These are phyloP conservation scores for Neofusicoccum umdonicola DNA, from an alignment of 2,329 filamentous ascomycete species.

Conservation along the genomic window DNA sequence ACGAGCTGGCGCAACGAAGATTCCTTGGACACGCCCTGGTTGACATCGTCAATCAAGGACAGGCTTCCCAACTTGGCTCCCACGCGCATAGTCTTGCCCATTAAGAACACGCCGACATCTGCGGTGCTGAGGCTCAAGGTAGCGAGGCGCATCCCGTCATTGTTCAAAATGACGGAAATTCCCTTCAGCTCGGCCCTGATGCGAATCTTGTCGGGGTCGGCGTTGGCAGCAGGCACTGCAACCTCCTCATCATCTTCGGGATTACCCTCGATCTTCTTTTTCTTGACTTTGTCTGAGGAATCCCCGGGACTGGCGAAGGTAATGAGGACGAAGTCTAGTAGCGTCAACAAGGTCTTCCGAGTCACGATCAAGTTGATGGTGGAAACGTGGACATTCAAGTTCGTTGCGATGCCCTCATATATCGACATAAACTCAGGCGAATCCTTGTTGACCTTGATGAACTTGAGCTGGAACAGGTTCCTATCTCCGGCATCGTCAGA, in stretches of 20 bases:
- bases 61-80: slow-evolving; percentile 84
- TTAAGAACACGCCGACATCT: slow-evolving; percentile 84
- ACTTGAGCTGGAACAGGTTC: slow-evolving; percentile 83
- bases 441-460: slow-evolving; percentile 80
- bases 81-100: slow-evolving; percentile 82
- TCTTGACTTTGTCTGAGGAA: slow-evolving; percentile 25
- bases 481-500: slow-evolving; percentile 73
- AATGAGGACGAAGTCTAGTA: slow-evolving; percentile 89
- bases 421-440: slow-evolving; percentile 91
- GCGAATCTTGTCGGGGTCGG: slow-evolving; percentile 72
- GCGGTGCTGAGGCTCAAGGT: slow-evolving; percentile 91
- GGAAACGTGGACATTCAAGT: slow-evolving; percentile 85
- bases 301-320: slow-evolving; percentile 74
- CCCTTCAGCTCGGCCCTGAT: slow-evolving; percentile 93
- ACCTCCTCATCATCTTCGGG: slow-evolving; percentile 29
- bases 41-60: slow-evolving; percentile 88
- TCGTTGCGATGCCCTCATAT: slow-evolving; percentile 91
- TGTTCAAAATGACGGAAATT: slow-evolving; percentile 92
- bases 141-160: slow-evolving; percentile 91
- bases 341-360: slow-evolving; percentile 82
- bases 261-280: slow-evolving; percentile 22
- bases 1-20: slow-evolving; percentile 84
- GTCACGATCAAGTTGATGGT: slow-evolving; percentile 97
- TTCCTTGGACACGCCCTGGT: slow-evolving; percentile 77
- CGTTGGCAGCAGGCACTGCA: slow-evolving; percentile 35